These are phyloP conservation scores for Psilocybe tampanensis DNA, from an alignment of 768 basidiomycete species.

Conservation along the genomic window DNA sequence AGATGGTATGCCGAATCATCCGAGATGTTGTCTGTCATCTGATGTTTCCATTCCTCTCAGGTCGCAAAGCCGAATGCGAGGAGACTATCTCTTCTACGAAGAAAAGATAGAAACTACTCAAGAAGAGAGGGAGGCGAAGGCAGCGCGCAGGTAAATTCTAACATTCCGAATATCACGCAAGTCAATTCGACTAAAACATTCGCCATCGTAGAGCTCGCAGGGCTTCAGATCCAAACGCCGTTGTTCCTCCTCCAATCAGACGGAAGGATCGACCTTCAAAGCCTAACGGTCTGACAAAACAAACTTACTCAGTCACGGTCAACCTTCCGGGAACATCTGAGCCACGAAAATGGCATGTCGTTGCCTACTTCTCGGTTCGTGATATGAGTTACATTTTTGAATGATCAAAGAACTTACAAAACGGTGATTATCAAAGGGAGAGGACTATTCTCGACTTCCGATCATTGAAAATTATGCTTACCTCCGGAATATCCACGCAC, in stretches of 20 bases:
- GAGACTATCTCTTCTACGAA: constrained; percentile 82
- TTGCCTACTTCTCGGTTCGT: constrained; percentile 78
- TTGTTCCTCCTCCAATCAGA: constrained; percentile 60
- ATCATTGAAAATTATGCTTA: constrained; percentile 77
- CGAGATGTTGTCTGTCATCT: not conserved
- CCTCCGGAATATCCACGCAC: constrained; percentile 66
- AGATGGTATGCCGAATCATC: constrained; percentile 48
- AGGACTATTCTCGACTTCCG: constrained; percentile 70
- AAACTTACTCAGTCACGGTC: constrained; percentile 81
- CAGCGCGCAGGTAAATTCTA: constrained; percentile 63
- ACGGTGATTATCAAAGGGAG: constrained; percentile 45
- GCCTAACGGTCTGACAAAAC: constrained; percentile 81
- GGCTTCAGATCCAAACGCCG: constrained; percentile 61
- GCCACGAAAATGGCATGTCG: constrained; percentile 80
- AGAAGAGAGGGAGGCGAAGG: constrained; percentile 79
- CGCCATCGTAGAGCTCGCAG: constrained; percentile 48
- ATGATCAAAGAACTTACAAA: constrained; percentile 5
- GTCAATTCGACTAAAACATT: not conserved
- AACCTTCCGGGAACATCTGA: constrained; percentile 59
- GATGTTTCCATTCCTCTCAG: constrained; percentile 32
- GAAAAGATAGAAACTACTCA: constrained; percentile 82
- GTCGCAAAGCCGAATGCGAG: constrained; percentile 86
- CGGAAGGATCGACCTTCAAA: constrained; percentile 80
- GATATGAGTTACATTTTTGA: not conserved
- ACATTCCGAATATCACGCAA: not conserved